Conservation (phyloP, 2,329 filamentous ascomycete species). For the Aspergillus eucalypticola region DNA sequence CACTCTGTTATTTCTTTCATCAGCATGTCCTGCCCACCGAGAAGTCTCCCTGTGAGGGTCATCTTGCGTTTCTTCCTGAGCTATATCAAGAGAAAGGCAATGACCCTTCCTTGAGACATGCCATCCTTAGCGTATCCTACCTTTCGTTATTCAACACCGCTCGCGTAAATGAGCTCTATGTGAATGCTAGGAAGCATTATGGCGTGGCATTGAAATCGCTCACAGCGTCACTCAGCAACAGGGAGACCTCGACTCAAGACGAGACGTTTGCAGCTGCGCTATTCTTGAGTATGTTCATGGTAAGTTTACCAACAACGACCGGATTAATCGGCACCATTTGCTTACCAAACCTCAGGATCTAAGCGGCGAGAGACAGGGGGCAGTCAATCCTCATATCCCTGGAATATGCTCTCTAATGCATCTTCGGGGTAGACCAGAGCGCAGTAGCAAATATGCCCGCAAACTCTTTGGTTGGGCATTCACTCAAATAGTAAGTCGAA, state of each 20-base stretch:
- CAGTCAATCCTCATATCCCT: background rate
- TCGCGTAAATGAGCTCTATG: background rate
- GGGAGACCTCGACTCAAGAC: background rate
- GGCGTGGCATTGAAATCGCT: background rate
- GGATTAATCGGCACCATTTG: background rate
- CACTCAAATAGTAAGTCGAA: background rate
- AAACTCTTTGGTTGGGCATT: conserved; percentile 1
- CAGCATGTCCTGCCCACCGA: conserved; percentile 2
- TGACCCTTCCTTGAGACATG: background rate
- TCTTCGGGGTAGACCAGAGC: background rate
- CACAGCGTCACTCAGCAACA: background rate
- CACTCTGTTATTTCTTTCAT: conserved; percentile 2
- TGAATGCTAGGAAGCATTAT: conserved; percentile 1
- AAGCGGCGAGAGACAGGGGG: background rate
- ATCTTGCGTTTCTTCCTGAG: conserved; percentile 1
- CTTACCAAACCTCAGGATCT: background rate
- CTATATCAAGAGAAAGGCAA: background rate
- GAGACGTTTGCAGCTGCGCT: conserved; percentile 3
- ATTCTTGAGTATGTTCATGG: conserved; percentile 5
- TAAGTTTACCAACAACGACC: background rate
- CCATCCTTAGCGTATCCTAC: conserved; percentile 1
- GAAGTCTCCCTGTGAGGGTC: conserved; percentile 1
- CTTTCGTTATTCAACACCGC: background rate
- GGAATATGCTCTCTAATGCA: conserved; percentile 2
- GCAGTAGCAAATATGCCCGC: conserved; percentile 4